Percentiles rank a stretch among this genome's conserved stretches.
phyloP scores from a whole-genome alignment of 345 rosid genomes.

The Cochlearia excelsa region DNA sequence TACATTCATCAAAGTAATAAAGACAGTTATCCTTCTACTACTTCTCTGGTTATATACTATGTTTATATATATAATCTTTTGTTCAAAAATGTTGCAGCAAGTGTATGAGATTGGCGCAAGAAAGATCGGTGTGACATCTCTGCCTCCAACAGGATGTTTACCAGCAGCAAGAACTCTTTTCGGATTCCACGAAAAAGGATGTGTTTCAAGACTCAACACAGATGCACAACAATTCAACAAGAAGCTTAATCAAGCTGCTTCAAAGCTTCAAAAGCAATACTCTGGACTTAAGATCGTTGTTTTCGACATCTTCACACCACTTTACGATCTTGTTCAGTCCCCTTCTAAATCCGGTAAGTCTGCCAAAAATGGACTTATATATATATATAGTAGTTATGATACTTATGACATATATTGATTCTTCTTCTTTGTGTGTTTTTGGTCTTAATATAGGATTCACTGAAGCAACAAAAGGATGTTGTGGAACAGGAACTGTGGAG shows the following conservation, averaged over 20 bases:
- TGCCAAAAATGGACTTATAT: background rate
- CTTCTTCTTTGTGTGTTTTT: background rate
- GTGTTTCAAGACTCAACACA: constrained; percentile 61
- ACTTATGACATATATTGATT: no score
- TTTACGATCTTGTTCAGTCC: constrained; percentile 54
- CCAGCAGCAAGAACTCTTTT: constrained; percentile 78
- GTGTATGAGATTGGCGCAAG: constrained; percentile 68
- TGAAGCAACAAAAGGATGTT: constrained; percentile 85
- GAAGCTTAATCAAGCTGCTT: constrained; percentile 57
- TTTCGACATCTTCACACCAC: constrained; percentile 76
- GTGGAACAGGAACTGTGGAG: constrained; percentile 85
- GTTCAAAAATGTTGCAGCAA: constrained; percentile 36
- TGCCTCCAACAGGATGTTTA: constrained; percentile 87
- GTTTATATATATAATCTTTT: background rate
- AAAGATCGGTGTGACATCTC: constrained; percentile 86
- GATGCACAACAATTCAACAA: constrained; percentile 76
- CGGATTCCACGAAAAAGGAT: constrained; percentile 56
- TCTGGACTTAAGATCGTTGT: constrained; percentile 72
- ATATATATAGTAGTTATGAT: no score
- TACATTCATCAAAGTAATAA: constrained; percentile 56
- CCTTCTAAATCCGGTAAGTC: constrained; percentile 59
- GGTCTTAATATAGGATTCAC: constrained; percentile 48
- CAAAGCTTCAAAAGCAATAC: constrained; percentile 61
- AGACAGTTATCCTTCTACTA: background rate
- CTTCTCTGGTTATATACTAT: background rate